Base-by-base conservation (phyloP, 495 filamentous ascomycete genomes). In the Darksidea phi region DNA sequence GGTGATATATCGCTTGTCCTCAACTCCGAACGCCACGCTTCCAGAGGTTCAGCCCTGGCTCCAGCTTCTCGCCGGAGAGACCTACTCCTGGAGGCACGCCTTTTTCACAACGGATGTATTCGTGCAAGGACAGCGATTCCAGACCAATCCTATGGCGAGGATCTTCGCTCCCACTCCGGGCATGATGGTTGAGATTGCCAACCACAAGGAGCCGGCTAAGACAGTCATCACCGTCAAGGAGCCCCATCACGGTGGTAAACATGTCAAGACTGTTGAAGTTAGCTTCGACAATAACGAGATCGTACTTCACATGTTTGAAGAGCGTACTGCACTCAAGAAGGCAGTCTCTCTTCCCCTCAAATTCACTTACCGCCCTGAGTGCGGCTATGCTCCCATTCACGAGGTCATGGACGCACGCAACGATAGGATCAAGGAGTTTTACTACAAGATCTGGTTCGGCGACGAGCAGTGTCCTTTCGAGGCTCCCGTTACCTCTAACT, bases 381-480 rank as follows among this genome's bases (percentile, higher is more conserved):
- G 88, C 38, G 94, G 94, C 25, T 97, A 95, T 71, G 93, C 94
- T 15, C 94, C 94, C 6, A 95, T 98, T 66, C 85, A 87, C 48
- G 94, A 98, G 72, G 86, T 97, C 50, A 97, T 97, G 92, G 82
- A 91, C 50, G 87, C 79, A 58, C 89, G 94, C 71, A 97, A 97
- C 68, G 90, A 96, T 68, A 85, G 89, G 51, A 96, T 98, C 80
- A 97, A 96, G 77, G 85, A 94, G 74, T 98, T 97, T 73, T 98
- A 98, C 80, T 96, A 95, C 82, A 84, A 85, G 32, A 84, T 93
- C 60, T 96, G 94, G 94, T 98, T 98, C 67, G 95, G 91, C 15
- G 85, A 90, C 67, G 92, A 94, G 67, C 71, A 80, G 24, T 81
- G 92, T 18, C 88, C 95, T 28, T 90, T 96, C 50, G 86, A 97